Evolutionary conservation across 2,329 filamentous ascomycete species (phyloP).

Genomic region (Colletotrichum spaethianum): DNA sequence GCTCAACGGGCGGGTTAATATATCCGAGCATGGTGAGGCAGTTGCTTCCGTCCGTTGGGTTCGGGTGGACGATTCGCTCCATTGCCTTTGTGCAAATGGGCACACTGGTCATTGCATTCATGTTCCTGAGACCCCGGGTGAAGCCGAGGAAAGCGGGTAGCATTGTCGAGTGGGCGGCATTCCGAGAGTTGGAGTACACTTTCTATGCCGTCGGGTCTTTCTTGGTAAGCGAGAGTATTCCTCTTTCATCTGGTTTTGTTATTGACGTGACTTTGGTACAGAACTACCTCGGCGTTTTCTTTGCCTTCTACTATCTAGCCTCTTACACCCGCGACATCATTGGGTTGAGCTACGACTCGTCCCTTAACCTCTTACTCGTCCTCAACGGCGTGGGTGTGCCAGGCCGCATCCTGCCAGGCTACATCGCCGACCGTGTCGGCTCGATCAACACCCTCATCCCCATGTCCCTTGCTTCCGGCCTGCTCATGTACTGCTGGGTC

Average conservation of each 20-base stretch:
- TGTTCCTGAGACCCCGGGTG: conserved; percentile 58
- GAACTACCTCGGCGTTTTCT: conserved; percentile 68
- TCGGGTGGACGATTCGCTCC: conserved; percentile 70
- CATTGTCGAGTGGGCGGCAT: conserved; percentile 61
- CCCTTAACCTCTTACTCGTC: conserved; percentile 74
- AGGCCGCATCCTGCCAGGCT: conserved; percentile 71
- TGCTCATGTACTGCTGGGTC: conserved; percentile 70
- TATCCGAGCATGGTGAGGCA: conserved; percentile 71
- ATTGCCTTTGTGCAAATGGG: conserved; percentile 71
- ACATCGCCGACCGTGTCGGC: conserved; percentile 71
- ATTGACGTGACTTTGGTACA: conserved; percentile 38
- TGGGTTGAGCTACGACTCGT: conserved; percentile 60
- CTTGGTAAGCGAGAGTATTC: conserved; percentile 39
- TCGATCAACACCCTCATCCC: conserved; percentile 74
- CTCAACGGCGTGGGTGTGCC: conserved; percentile 74
- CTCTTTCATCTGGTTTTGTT: not conserved
- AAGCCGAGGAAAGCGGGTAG: conserved; percentile 57
- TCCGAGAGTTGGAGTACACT: conserved; percentile 61
- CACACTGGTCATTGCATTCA: conserved; percentile 55
- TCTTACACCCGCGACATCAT: conserved; percentile 62
- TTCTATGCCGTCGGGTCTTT: conserved; percentile 55
- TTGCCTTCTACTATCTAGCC: conserved; percentile 72
- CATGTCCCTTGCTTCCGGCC: conserved; percentile 54
- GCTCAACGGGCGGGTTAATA: conserved; percentile 68
- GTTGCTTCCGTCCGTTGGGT: conserved; percentile 69